A percentile compares a stretch with the other conserved stretches of the same genome.
These are phyloP conservation scores for Rhipidocladum racemiflorum DNA, from an alignment of 176 grass and related monocot species.

Conservation along the genomic window DNA sequence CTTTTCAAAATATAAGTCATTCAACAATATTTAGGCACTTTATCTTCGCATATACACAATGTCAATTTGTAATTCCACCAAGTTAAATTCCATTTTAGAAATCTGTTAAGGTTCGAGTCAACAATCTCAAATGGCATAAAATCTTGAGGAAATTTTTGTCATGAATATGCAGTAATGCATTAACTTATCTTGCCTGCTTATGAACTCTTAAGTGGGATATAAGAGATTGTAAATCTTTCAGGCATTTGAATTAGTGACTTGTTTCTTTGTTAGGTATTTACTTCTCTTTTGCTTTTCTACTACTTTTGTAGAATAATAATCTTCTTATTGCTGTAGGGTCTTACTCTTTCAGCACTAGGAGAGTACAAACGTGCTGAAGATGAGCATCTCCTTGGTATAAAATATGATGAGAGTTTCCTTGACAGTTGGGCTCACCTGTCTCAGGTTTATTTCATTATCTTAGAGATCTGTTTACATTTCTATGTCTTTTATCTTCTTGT, in stretches of 20 bases:
- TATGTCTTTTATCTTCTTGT: slow-evolving; percentile 18
- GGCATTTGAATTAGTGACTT: not conserved
- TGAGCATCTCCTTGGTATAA: slow-evolving; percentile 75
- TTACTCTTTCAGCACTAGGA: slow-evolving; percentile 80
- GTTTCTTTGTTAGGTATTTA: not conserved
- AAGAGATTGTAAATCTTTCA: slow-evolving; percentile 11
- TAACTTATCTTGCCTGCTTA: slow-evolving; percentile 21
- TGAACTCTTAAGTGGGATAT: slow-evolving; percentile 5
- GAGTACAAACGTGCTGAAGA: slow-evolving; percentile 85
- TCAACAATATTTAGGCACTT: too few relatives aligned
- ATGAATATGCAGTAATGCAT: slow-evolving; percentile 1
- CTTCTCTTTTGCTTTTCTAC: not conserved
- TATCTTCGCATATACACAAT: not conserved
- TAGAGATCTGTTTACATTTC: slow-evolving; percentile 18
- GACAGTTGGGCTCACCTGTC: slow-evolving; percentile 94
- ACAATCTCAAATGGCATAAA: slow-evolving; percentile 24
- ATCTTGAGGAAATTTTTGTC: not conserved
- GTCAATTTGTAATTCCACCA: not conserved
- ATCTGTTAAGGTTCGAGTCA: slow-evolving; percentile 20
- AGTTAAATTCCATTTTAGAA: slow-evolving; percentile 10
- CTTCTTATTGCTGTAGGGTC: slow-evolving; percentile 56
- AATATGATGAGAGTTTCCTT: slow-evolving; percentile 82
- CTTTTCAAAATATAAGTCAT: too few relatives aligned
- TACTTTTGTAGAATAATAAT: slow-evolving; percentile 29
- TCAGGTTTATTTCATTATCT: slow-evolving; percentile 60